Evolutionary conservation across 1,139 yeast species (phyloP).

Genomic region (Candida sojae): DNA sequence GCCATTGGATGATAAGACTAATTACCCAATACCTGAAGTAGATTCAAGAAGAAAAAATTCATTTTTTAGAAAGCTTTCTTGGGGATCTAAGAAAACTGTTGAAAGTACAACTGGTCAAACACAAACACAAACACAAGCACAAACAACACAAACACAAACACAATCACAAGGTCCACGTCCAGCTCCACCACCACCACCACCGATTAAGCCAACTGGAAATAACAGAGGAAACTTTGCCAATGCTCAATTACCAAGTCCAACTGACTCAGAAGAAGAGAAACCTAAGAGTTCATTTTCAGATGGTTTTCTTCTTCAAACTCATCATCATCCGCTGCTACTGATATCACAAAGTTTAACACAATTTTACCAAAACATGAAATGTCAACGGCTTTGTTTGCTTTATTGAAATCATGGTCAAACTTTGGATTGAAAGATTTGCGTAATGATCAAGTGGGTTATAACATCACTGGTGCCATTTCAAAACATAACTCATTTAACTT

Average conservation of each 20-base stretch:
- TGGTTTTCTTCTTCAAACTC: conserved; percentile 40
- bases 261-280: conserved; percentile 35
- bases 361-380: conserved; percentile 56
- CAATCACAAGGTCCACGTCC: conserved; percentile 8
- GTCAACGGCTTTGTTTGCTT: conserved; percentile 63
- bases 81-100: conserved; percentile 47
- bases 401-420: conserved; percentile 67
- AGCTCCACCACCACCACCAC: not conserved
- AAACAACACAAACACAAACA: not conserved
- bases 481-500: conserved; percentile 62
- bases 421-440: conserved; percentile 65
- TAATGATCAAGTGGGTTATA: conserved; percentile 43
- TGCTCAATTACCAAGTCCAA: conserved; percentile 41
- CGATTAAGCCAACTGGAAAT: not conserved
- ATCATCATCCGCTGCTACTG: conserved; percentile 25
- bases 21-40: conserved; percentile 19
- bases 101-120: conserved; percentile 12
- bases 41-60: conserved; percentile 40
- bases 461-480: conserved; percentile 61
- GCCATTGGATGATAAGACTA: conserved; percentile 38
- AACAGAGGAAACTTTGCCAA: not conserved
- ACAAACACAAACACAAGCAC: conserved; percentile 7
- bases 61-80: conserved; percentile 66
- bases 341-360: conserved; percentile 42
- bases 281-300: conserved; percentile 37